Percentiles rank a stretch among this genome's conserved stretches.
Conservation (phyloP, 1,284 basidiomycete genomes). For the Lentinus polychrous region DNA sequence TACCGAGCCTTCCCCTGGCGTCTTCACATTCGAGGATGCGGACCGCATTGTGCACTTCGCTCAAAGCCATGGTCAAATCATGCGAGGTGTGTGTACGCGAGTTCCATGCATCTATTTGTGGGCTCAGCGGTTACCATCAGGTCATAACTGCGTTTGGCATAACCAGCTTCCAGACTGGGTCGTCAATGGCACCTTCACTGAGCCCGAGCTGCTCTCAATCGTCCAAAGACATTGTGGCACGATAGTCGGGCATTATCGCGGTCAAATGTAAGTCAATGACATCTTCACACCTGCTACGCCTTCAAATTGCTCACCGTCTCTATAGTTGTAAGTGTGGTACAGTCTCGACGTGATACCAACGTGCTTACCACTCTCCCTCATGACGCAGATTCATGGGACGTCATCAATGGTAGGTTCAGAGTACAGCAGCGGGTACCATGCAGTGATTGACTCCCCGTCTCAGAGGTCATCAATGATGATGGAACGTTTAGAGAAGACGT, state of each 20-base stretch:
- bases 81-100: slow-evolving; percentile 27
- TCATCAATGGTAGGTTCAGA: slow-evolving; percentile 22
- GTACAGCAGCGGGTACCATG: background rate
- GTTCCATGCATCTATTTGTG: slow-evolving; percentile 2
- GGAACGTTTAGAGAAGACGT: slow-evolving; percentile 37
- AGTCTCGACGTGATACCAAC: background rate
- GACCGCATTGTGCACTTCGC: slow-evolving; percentile 37
- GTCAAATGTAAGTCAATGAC: slow-evolving; percentile 32
- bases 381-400: slow-evolving; percentile 23
- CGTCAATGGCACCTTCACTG: slow-evolving; percentile 30
- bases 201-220: slow-evolving; percentile 33
- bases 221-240: slow-evolving; percentile 36
- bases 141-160: slow-evolving; percentile 46
- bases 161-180: slow-evolving; percentile 45
- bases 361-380: slow-evolving; percentile 2
- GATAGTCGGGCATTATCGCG: slow-evolving; percentile 39
- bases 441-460: background rate
- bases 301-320: background rate
- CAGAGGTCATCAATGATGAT: slow-evolving; percentile 47
- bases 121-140: background rate
- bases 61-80: slow-evolving; percentile 31
- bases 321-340: slow-evolving; percentile 14
- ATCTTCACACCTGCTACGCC: background rate
- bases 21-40: slow-evolving; percentile 35
- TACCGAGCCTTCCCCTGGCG: slow-evolving; percentile 38